phyloP scores from a whole-genome alignment of 768 basidiomycete genomes.

The Kwoniella mangroviensis region DNA sequence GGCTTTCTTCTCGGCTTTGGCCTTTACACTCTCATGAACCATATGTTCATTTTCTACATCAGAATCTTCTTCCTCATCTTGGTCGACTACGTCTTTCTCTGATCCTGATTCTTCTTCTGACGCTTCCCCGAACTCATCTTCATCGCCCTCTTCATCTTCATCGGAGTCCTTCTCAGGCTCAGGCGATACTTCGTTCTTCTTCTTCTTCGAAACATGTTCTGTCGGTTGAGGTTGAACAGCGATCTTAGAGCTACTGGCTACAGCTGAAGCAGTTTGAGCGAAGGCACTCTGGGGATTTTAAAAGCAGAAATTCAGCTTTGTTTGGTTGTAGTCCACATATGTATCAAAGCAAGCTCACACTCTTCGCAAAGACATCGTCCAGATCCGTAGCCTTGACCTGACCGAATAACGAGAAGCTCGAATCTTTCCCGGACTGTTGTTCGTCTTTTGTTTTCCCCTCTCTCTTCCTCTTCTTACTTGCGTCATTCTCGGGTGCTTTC shows the following conservation, averaged over 20 bases:
- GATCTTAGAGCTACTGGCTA: slow-evolving; percentile 29
- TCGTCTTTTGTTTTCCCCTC: slow-evolving; percentile 20
- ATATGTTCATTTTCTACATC: slow-evolving; percentile 59
- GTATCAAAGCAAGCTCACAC: slow-evolving; percentile 58
- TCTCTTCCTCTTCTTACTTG: slow-evolving; percentile 24
- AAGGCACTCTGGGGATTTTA: slow-evolving; percentile 23
- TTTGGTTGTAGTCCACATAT: background rate
- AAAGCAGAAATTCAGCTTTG: background rate
- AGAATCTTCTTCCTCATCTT: slow-evolving; percentile 35
- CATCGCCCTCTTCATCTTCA: slow-evolving; percentile 27
- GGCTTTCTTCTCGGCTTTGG: slow-evolving; percentile 47
- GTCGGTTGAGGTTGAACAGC: slow-evolving; percentile 18
- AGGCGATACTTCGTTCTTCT: slow-evolving; percentile 28
- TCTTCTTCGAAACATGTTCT: slow-evolving; percentile 20
- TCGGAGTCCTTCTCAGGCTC: slow-evolving; percentile 39
- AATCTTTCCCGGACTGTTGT: slow-evolving; percentile 4
- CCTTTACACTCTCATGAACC: slow-evolving; percentile 69
- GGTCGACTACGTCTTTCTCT: slow-evolving; percentile 31
- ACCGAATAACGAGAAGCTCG: slow-evolving; percentile 37
- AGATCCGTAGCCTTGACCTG: slow-evolving; percentile 64
- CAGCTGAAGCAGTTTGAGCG: slow-evolving; percentile 4
- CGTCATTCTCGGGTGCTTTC: slow-evolving; percentile 27
- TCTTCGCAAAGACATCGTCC: slow-evolving; percentile 67
- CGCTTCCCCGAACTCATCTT: slow-evolving; percentile 21
- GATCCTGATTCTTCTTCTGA: slow-evolving; percentile 33